Conservation (phyloP, 2,329 filamentous ascomycete species). For the Ophidiomyces ophidiicola region DNA sequence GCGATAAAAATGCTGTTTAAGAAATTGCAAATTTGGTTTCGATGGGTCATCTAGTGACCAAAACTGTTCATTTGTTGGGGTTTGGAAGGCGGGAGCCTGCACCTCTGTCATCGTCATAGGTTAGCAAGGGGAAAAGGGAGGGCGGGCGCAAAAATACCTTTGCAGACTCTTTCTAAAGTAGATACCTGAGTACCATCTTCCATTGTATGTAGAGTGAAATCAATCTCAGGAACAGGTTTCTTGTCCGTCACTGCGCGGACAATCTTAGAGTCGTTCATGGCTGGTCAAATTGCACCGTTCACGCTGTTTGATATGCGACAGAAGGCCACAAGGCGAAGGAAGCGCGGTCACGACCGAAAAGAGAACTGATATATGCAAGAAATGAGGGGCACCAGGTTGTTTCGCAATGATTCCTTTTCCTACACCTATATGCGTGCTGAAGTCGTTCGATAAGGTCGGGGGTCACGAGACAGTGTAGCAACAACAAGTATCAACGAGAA, state of each 20-base stretch:
- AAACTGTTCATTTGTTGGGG: conserved; percentile 88
- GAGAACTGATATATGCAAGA: not conserved
- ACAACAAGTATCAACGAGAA: not conserved
- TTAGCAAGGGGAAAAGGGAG: not conserved
- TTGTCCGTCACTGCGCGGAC: conserved; percentile 89
- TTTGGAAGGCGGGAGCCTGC: conserved; percentile 87
- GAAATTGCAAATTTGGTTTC: conserved; percentile 85
- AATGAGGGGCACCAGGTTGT: conserved; percentile 8
- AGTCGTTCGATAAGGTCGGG: not conserved
- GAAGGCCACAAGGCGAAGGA: not conserved
- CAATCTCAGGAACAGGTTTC: conserved; percentile 92
- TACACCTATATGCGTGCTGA: not conserved
- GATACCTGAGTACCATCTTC: conserved; percentile 92
- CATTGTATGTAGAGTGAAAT: conserved; percentile 97
- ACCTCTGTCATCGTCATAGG: conserved; percentile 53
- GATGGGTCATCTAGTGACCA: conserved; percentile 71
- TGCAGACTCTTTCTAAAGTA: conserved; percentile 92
- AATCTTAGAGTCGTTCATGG: conserved; percentile 38
- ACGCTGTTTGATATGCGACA: not conserved
- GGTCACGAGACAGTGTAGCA: not conserved
- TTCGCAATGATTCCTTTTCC: conserved; percentile 8
- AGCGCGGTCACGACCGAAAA: not conserved
- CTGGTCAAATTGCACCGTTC: conserved; percentile 14
- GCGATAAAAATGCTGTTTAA: conserved; percentile 97
- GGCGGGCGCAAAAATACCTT: conserved; percentile 51